phyloP scores from a whole-genome alignment of 352 stramenopile genomes.

The Globisporangium splendens region DNA sequence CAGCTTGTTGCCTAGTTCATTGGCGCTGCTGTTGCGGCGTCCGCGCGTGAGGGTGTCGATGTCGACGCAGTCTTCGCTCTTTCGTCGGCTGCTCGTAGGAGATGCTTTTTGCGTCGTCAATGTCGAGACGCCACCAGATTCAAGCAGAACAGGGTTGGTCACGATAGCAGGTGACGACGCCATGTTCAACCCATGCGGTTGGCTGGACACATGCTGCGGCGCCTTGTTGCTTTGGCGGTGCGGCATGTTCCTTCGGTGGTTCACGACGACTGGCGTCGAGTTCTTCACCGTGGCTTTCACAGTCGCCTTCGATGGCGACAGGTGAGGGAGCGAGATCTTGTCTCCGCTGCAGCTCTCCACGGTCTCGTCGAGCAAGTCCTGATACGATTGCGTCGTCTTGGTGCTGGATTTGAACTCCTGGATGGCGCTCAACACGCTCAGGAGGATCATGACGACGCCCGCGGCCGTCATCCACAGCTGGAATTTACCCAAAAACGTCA shows the following conservation, averaged over 20 bases:
- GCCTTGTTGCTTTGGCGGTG: conserved; percentile 4
- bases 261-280: conserved; percentile 14
- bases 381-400: conserved; percentile 39
- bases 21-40: conserved; percentile 20
- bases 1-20: conserved; percentile 47
- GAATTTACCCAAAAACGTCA: conserved; percentile 44
- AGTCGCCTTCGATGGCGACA: conserved; percentile 27
- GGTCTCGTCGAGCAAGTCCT: conserved; percentile 56
- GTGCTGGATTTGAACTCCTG: conserved; percentile 50
- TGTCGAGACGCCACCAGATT: conserved; percentile 14
- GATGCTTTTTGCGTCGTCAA: conserved; percentile 6
- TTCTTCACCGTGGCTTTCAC: conserved; percentile 13
- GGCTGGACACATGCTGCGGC: neutral
- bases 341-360: conserved; percentile 44
- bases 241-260: conserved; percentile 14
- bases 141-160: conserved; percentile 14
- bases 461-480: conserved; percentile 69
- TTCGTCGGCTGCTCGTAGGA: conserved; percentile 2
- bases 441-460: conserved; percentile 54
- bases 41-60: conserved; percentile 12
- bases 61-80: conserved; percentile 16
- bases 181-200: conserved; percentile 27
- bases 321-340: conserved; percentile 48
- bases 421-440: conserved; percentile 57
- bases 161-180: conserved; percentile 32